Evolutionary conservation across 2,329 filamentous ascomycete species (phyloP).

Genomic region (Cercospora sp.): DNA sequence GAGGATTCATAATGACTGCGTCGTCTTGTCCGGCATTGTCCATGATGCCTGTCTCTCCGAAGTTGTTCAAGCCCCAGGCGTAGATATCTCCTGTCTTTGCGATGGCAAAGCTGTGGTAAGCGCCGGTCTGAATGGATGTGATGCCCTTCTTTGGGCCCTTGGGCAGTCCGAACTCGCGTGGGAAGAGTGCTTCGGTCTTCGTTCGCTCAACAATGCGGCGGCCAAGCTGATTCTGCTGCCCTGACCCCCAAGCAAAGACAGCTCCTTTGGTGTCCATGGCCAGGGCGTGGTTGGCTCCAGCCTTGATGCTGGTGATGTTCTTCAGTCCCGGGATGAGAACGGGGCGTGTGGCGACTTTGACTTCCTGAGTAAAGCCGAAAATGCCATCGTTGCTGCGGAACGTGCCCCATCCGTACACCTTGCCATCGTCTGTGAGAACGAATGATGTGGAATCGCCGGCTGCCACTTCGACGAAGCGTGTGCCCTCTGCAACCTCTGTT

Average conservation of each 20-base stretch:
- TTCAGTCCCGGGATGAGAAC: conserved; percentile 62
- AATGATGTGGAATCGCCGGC: conserved; percentile 76
- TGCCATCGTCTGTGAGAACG: conserved; percentile 70
- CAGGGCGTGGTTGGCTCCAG: conserved; percentile 70
- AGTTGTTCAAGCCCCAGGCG: conserved; percentile 85
- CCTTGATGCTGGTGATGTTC: conserved; percentile 64
- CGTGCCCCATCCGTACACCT: conserved; percentile 81
- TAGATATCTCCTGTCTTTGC: conserved; percentile 68
- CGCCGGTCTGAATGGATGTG: conserved; percentile 65
- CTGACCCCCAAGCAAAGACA: conserved; percentile 70
- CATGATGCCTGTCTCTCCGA: conserved; percentile 72
- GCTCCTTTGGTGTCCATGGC: conserved; percentile 65
- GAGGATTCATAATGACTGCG: conserved; percentile 70
- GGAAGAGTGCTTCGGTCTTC: conserved; percentile 55
- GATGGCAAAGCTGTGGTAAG: conserved; percentile 79
- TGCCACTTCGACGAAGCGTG: conserved; percentile 65
- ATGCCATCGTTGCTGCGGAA: conserved; percentile 70
- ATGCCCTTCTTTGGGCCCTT: conserved; percentile 52
- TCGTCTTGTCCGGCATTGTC: conserved; percentile 66
- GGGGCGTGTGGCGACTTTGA: conserved; percentile 55
- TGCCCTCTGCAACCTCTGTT: conserved; percentile 53
- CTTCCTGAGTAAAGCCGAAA: conserved; percentile 61
- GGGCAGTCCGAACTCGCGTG: conserved; percentile 59
- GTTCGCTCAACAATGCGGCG: conserved; percentile 62
- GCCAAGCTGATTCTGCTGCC: conserved; percentile 70